Conservation (phyloP, 768 basidiomycete genomes). For the Favolaschia claudopus region DNA sequence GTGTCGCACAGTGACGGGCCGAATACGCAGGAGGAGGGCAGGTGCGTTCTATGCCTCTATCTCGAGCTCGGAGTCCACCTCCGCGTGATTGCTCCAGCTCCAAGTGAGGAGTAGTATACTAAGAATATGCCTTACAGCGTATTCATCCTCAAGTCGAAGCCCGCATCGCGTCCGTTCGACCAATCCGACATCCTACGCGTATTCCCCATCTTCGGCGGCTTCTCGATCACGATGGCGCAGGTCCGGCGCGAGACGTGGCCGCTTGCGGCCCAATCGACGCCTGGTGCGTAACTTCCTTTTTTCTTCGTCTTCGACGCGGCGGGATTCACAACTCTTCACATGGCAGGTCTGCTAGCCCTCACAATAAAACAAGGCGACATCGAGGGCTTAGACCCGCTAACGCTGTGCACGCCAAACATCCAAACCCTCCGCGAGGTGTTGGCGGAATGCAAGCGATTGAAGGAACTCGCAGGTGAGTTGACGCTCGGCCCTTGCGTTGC, state of each 20-base stretch:
- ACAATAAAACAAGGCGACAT: conserved; percentile 56
- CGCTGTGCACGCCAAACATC: conserved; percentile 56
- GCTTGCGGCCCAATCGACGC: conserved; percentile 30
- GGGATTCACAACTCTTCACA: no score
- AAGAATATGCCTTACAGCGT: conserved; percentile 41
- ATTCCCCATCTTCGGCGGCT: conserved; percentile 63
- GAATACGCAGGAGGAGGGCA: conserved; percentile 58
- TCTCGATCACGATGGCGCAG: conserved; percentile 67
- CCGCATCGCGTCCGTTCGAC: conserved; percentile 20
- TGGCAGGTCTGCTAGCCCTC: conserved; percentile 57
- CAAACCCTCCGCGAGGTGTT: conserved; percentile 55
- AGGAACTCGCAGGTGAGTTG: conserved; percentile 54
- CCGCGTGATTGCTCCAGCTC: conserved; percentile 4
- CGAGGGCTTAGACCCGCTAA: conserved; percentile 41
- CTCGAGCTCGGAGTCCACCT: neutral
- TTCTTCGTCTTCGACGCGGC: no score
- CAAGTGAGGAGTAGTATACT: no score
- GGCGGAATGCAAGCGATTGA: conserved; percentile 65
- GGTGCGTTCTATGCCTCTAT: conserved; percentile 45
- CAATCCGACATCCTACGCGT: conserved; percentile 55
- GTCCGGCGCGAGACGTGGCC: conserved; percentile 45
- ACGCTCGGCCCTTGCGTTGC: neutral
- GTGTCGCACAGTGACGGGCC: conserved; percentile 55
- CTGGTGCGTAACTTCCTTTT: conserved; percentile 13
- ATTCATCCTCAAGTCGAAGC: conserved; percentile 54